Percentiles rank a stretch among this genome's conserved stretches.
phyloP scores from a whole-genome alignment of 1,284 basidiomycete species.

The Marasmius fiardii region DNA sequence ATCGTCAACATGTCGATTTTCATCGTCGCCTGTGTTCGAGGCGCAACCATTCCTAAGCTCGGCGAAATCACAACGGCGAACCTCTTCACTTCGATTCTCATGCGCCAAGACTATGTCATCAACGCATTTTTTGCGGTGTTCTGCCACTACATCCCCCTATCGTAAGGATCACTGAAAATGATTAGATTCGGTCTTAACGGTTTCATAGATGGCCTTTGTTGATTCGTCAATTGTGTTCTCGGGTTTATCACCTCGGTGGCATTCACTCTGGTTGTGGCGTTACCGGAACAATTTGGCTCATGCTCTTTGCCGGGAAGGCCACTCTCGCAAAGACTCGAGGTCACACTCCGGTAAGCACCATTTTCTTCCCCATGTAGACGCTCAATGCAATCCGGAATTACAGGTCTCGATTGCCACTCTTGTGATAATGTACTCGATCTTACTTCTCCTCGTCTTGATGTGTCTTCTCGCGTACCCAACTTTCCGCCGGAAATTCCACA shows the following conservation, averaged over 20 bases:
- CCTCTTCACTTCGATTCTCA: slow-evolving; percentile 36
- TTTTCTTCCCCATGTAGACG: not conserved
- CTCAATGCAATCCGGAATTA: not conserved
- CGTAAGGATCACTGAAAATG: slow-evolving; percentile 19
- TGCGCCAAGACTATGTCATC: slow-evolving; percentile 44
- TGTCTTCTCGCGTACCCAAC: slow-evolving; percentile 35
- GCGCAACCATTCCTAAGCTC: slow-evolving; percentile 30
- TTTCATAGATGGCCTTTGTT: slow-evolving; percentile 31
- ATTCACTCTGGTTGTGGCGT: slow-evolving; percentile 41
- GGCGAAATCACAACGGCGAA: slow-evolving; percentile 37
- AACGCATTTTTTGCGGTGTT: slow-evolving; percentile 38
- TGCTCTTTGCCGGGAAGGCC: slow-evolving; percentile 36
- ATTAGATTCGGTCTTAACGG: not conserved
- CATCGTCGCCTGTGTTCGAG: slow-evolving; percentile 30
- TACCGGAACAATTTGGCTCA: slow-evolving; percentile 39
- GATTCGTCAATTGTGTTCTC: slow-evolving; percentile 34
- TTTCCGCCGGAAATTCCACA: slow-evolving; percentile 31
- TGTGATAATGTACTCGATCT: slow-evolving; percentile 37
- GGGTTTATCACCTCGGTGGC: slow-evolving; percentile 41
- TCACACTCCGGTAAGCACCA: slow-evolving; percentile 25
- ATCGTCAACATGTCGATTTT: slow-evolving; percentile 38
- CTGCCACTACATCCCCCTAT: slow-evolving; percentile 29
- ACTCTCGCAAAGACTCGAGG: slow-evolving; percentile 31
- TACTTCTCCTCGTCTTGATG: slow-evolving; percentile 34
- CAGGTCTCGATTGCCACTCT: slow-evolving; percentile 33